Base-by-base conservation (phyloP, 768 basidiomycete genomes). In the Trametes elegans region DNA sequence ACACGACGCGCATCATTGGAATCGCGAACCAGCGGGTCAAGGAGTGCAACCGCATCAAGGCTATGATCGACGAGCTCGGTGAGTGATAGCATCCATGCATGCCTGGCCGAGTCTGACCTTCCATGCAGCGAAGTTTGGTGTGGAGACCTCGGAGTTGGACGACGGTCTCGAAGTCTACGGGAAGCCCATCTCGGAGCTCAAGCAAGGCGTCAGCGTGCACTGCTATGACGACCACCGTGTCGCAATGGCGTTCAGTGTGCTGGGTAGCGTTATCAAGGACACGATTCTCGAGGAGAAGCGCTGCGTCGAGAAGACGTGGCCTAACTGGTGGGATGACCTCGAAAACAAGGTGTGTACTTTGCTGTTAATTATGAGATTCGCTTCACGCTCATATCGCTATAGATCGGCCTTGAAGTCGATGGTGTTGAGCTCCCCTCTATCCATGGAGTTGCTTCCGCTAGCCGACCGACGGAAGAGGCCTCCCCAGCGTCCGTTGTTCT, bases 301-400 rank as follows among this genome's bases (percentile, higher is more conserved):
- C 49, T 98, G 97, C 66, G 97, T 99, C 28, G 96, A 96, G 73
- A 99, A 99, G 81, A 99, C 96, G 0, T 99, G 96, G 96, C 97
- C 97, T 0, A 95, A 94, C 68, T 99, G 95, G 93, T 99, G 96
- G 95, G 97, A 98, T 67, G 97, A 98, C 70, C 77, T 99, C 23
- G 83, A 91, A 68, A 94, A 92, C 75, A 97, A 97, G 83, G 92
- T 90, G 46, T 3, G 75, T 39, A n/a, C n/a, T n/a, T n/a, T n/a
- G 9, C 41, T 36, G 34, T 27, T 40, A 23, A 13, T 46, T 11
- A 24, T 8, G 8, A 10, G 13, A 10, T 47, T 24, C 23, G 45
- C 35, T 44, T 35, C 32, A 24, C 14, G n/a, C 39, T 48, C n/a
- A 55, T 31, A 8, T 3, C 10, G 1, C 23, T 34, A 1, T 62